Percentiles rank a stretch among this genome's conserved stretches.
Evolutionary conservation across 2,329 filamentous ascomycete genomes (phyloP).

Genomic region (Cytospora schulzeri): DNA sequence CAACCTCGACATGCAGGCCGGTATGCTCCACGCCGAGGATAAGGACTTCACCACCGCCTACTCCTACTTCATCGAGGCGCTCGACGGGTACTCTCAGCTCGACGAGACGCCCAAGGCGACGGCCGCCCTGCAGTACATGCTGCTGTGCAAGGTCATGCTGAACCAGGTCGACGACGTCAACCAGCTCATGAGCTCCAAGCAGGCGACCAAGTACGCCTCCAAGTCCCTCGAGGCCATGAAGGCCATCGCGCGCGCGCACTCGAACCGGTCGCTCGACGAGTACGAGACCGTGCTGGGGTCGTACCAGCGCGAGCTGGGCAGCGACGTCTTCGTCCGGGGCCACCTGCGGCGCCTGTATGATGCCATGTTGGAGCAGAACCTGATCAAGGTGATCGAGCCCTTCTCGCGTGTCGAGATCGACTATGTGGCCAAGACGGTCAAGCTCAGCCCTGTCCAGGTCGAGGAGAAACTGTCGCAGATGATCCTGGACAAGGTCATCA

Average conservation of each 20-base stretch:
- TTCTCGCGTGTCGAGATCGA: constrained; percentile 96
- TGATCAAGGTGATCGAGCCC: constrained; percentile 99
- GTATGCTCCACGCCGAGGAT: constrained; percentile 98
- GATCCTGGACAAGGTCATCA: constrained; percentile 99
- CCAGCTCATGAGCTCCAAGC: constrained; percentile 91
- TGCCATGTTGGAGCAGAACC: constrained; percentile 98
- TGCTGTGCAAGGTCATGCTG: constrained; percentile 99
- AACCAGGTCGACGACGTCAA: constrained; percentile 97
- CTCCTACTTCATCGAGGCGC: constrained; percentile 98
- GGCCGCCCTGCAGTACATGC: constrained; percentile 98
- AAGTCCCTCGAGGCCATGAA: constrained; percentile 99
- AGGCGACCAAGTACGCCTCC: constrained; percentile 93
- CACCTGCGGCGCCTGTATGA: constrained; percentile 96
- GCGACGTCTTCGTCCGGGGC: constrained; percentile 94
- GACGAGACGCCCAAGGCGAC: constrained; percentile 89
- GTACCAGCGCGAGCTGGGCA: constrained; percentile 91
- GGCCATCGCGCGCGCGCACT: constrained; percentile 92
- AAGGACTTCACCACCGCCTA: constrained; percentile 98
- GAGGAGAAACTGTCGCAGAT: constrained; percentile 98
- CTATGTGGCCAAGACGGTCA: constrained; percentile 97
- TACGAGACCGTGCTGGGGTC: constrained; percentile 90
- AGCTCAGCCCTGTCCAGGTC: constrained; percentile 92
- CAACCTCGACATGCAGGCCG: constrained; percentile 97
- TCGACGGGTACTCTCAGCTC: constrained; percentile 94
- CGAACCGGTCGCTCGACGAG: constrained; percentile 93